phyloP scores from a whole-genome alignment of 805 yeast species.

The Barnettozyma wickerhamii region DNA sequence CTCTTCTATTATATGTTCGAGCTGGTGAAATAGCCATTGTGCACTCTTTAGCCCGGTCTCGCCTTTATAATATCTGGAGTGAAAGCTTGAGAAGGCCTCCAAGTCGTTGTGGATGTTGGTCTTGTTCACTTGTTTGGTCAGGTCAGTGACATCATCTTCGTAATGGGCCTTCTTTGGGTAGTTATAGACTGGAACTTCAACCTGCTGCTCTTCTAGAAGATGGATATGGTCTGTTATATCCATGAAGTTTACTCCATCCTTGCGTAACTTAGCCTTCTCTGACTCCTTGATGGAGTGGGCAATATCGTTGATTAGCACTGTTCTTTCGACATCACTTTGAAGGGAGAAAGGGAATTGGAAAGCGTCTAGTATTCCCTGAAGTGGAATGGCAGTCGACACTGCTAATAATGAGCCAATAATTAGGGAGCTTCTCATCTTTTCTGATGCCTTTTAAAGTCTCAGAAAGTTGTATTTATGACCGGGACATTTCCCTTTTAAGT shows the following conservation, averaged over 20 bases:
- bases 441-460: no score
- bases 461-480: no score
- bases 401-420: background rate
- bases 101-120: conserved; percentile 48
- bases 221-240: conserved; percentile 51
- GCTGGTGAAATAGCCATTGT: conserved; percentile 55
- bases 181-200: conserved; percentile 29
- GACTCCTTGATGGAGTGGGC: conserved; percentile 33
- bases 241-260: conserved; percentile 51
- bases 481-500: no score
- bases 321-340: conserved; percentile 6
- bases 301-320: conserved; percentile 16
- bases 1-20: conserved; percentile 29
- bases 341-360: background rate
- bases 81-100: conserved; percentile 62
- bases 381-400: background rate
- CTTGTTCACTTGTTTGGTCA: conserved; percentile 42
- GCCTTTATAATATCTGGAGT: conserved; percentile 73
- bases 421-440: background rate
- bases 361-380: background rate
- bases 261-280: conserved; percentile 40
- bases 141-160: conserved; percentile 33
- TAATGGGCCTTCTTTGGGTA: conserved; percentile 49
- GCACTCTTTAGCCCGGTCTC: conserved; percentile 68
- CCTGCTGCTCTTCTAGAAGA: conserved; percentile 16